Conservation (phyloP, 345 rosid species). For the Arabidopsis suecica region DNA sequence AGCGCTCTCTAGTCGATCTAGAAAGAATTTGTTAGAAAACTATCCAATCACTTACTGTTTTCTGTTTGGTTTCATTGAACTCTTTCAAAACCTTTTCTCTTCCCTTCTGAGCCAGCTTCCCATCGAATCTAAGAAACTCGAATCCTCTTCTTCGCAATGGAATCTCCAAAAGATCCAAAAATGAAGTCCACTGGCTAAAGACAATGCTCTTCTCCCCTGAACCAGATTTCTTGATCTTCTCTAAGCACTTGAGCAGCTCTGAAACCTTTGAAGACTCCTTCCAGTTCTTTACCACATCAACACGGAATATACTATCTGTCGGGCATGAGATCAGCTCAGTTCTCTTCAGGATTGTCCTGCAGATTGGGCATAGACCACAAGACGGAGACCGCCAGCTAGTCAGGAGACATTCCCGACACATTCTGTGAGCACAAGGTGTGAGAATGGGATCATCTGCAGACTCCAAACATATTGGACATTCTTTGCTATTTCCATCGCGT, state of each 20-base stretch:
- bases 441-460: conserved; percentile 73
- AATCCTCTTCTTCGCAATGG: conserved; percentile 54
- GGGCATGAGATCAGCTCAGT: conserved; percentile 65
- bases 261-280: conserved; percentile 69
- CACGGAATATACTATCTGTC: conserved; percentile 54
- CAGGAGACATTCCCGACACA: conserved; percentile 76
- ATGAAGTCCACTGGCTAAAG: conserved; percentile 80
- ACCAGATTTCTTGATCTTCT: conserved; percentile 45
- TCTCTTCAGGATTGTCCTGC: conserved; percentile 54
- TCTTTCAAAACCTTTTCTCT: conserved; percentile 66
- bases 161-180: conserved; percentile 67
- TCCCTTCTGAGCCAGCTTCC: conserved; percentile 59
- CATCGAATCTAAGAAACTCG: conserved; percentile 64
- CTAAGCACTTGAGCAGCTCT: conserved; percentile 60
- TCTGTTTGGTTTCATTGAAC: conserved; percentile 63
- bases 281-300: conserved; percentile 68
- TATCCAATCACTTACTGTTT: conserved; percentile 49
- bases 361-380: conserved; percentile 62
- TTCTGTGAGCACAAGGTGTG: conserved; percentile 72
- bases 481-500: conserved; percentile 53
- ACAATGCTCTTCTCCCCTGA: conserved; percentile 64
- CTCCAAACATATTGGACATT: conserved; percentile 73
- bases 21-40: conserved; percentile 8
- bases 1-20: conserved; percentile 6
- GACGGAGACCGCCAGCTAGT: conserved; percentile 58